These are phyloP conservation scores for Umbilicaria muhlenbergii DNA, from an alignment of 495 filamentous ascomycete genomes.

Conservation along the genomic window DNA sequence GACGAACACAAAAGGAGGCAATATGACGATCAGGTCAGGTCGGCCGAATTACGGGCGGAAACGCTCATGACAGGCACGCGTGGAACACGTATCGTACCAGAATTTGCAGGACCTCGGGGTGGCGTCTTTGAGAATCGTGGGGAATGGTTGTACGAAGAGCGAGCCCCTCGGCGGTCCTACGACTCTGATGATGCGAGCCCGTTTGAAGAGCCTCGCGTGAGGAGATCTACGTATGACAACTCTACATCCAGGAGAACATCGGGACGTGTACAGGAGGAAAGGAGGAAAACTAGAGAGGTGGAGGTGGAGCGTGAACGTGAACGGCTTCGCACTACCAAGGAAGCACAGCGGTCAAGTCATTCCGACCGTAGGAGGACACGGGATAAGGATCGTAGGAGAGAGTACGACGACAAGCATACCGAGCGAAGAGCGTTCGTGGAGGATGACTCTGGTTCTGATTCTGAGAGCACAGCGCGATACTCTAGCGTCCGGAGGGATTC, in stretches of 20 bases:
- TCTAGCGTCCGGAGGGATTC: slow-evolving; percentile 4
- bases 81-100: slow-evolving; percentile 10
- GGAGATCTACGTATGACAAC: slow-evolving; percentile 19
- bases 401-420: slow-evolving; percentile 29
- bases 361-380: slow-evolving; percentile 23
- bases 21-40: slow-evolving; percentile 62
- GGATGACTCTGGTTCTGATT: slow-evolving; percentile 18
- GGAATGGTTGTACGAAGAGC: slow-evolving; percentile 30
- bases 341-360: slow-evolving; percentile 7
- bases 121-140: slow-evolving; percentile 27
- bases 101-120: slow-evolving; percentile 4
- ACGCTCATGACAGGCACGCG: slow-evolving; percentile 23
- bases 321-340: slow-evolving; percentile 2
- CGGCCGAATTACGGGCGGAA: slow-evolving; percentile 43
- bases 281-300: slow-evolving; percentile 13
- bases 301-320: slow-evolving; percentile 20
- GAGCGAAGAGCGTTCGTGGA: slow-evolving; percentile 9
- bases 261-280: slow-evolving; percentile 16
- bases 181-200: slow-evolving; percentile 24
- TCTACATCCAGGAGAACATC: slow-evolving; percentile 14
- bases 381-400: slow-evolving; percentile 35
- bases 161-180: slow-evolving; percentile 17
- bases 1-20: slow-evolving; percentile 53
- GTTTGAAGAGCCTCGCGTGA: slow-evolving; percentile 14
- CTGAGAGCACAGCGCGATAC: slow-evolving; percentile 3